phyloP scores from a whole-genome alignment of 345 rosid genomes.

The Litchi chinensis region DNA sequence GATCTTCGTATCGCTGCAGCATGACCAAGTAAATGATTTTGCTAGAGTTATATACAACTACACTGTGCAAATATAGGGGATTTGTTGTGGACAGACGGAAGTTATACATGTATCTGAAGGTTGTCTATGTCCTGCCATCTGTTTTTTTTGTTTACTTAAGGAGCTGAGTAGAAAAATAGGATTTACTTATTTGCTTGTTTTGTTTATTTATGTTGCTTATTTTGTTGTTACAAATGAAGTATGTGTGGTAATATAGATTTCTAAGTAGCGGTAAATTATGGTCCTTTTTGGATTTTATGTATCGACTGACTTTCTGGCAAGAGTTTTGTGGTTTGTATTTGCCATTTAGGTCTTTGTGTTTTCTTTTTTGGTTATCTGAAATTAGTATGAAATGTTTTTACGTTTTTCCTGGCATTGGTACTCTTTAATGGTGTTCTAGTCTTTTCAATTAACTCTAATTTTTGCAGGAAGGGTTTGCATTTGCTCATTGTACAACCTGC shows the following conservation, averaged over 20 bases:
- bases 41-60: not conserved
- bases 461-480: constrained; percentile 97
- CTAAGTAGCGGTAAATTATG: not conserved
- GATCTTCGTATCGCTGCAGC: not conserved
- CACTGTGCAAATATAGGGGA: not conserved
- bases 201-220: not conserved
- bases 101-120: not conserved
- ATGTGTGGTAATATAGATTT: not conserved
- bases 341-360: not conserved
- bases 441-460: not conserved
- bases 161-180: not conserved
- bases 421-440: not conserved
- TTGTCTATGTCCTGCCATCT: not conserved
- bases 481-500: constrained; percentile 99
- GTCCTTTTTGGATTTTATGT: not conserved
- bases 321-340: not conserved
- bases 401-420: not conserved
- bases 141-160: not conserved
- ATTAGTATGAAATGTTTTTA: not conserved
- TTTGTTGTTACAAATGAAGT: not conserved
- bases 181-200: not conserved
- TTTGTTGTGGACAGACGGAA: not conserved
- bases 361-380: not conserved
- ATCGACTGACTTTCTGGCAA: not conserved
- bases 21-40: not conserved